Conservation (phyloP, 441 rosid species). For the Adansonia rubrostipa region DNA sequence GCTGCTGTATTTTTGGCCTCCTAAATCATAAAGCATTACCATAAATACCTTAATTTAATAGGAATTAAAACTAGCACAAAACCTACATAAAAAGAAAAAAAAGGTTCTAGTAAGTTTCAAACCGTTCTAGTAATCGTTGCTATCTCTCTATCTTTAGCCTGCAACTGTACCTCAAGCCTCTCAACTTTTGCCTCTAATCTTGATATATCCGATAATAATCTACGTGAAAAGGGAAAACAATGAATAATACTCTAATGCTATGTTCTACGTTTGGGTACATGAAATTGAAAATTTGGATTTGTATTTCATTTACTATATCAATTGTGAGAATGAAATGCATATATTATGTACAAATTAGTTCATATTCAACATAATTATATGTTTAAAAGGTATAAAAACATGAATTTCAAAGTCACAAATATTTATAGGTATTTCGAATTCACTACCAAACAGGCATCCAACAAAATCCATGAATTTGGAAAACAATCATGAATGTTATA, state of each 20-base stretch:
- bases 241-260: background rate
- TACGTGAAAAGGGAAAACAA: slow-evolving; percentile 31
- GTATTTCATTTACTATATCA: slow-evolving; percentile 2
- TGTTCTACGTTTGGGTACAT: background rate
- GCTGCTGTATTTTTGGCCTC: slow-evolving; percentile 93
- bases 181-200: slow-evolving; percentile 95
- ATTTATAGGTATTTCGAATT: background rate
- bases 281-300: slow-evolving; percentile 1
- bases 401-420: background rate
- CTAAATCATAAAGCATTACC: slow-evolving; percentile 39
- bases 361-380: background rate
- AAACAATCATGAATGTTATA: background rate
- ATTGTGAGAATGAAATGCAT: slow-evolving; percentile 11
- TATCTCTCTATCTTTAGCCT: slow-evolving; percentile 91
- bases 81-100: background rate
- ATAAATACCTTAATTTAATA: slow-evolving; percentile 27
- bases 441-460: background rate
- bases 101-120: slow-evolving; percentile 35
- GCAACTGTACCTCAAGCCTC: slow-evolving; percentile 83
- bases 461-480: background rate
- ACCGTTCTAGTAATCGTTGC: slow-evolving; percentile 94
- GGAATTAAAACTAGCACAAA: slow-evolving; percentile 19
- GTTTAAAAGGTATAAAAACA: slow-evolving; percentile 1
- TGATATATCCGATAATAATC: slow-evolving; percentile 85
- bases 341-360: background rate